Evolutionary conservation across 192 early-diverging fungal genomes (phyloP).

Genomic region (Umbelopsis vinacea): DNA sequence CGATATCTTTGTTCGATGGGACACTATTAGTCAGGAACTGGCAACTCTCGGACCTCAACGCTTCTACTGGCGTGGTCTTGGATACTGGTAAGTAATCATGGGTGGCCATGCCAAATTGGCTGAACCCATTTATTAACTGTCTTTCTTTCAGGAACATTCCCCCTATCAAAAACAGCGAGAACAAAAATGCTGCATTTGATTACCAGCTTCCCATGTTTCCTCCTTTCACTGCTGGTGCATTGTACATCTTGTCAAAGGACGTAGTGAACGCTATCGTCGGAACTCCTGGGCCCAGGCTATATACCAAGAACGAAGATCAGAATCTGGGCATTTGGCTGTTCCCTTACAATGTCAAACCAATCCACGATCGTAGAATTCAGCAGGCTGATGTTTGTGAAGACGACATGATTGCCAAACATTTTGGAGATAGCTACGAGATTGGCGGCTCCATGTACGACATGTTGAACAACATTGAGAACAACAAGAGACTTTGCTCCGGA

Average conservation of each 20-base stretch:
- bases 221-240: constrained; percentile 62
- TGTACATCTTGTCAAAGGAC: constrained; percentile 63
- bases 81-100: constrained; percentile 54
- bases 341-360: constrained; percentile 60
- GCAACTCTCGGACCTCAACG: constrained; percentile 44
- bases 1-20: constrained; percentile 65
- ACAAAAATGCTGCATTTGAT: constrained; percentile 53
- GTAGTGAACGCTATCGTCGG: constrained; percentile 54
- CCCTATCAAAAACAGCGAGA: constrained; percentile 53
- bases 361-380: constrained; percentile 63
- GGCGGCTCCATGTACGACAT: constrained; percentile 59
- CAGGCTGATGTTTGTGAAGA: constrained; percentile 66
- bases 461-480: constrained; percentile 52
- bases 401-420: constrained; percentile 68
- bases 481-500: constrained; percentile 52
- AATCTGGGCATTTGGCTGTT: constrained; percentile 66
- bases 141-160: constrained; percentile 55
- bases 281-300: constrained; percentile 55
- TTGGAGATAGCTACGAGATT: constrained; percentile 47
- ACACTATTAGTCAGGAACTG: constrained; percentile 53
- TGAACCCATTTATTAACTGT: background rate
- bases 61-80: constrained; percentile 61
- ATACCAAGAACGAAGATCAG: constrained; percentile 63
- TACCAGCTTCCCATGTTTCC: constrained; percentile 61
- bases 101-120: background rate